Base-by-base conservation (phyloP, 257 asterid genomes). In the Verbena officinalis region DNA sequence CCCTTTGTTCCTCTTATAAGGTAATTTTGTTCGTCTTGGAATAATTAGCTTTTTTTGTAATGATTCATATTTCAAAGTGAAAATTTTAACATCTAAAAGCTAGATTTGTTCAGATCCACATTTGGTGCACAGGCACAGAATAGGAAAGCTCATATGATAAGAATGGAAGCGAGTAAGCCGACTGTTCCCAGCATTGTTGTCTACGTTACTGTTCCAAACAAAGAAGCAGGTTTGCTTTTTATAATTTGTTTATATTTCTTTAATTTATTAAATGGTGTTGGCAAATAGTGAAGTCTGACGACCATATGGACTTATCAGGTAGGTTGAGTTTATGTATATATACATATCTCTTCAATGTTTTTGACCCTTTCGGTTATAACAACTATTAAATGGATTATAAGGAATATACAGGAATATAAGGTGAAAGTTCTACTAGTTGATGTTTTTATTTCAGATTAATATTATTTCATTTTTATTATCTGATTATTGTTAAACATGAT, bases 141-240 rank as follows among this genome's bases (percentile, higher is more conserved):
- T n/a, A 77, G 72, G 66, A 79, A 83, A 68, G 55, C 63, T 49
- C 81, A 67, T 42, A 64, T 73, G 38, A 69, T 78, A 34, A 84
- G 86, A 69, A 94, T 94, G 99, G 97, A 84, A 55, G 77, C 87
- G n/a, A 80, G 52, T 56, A 75, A 73, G 75, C 78, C 72, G 31
- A 86, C 86, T 23, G 96, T 86, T 33, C 90, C 99, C 70, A 81
- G 85, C 78, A 88, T 94, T 73, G 99, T 94, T 70, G 99, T 90
- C 40, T 94, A 94, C 76, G 99, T 94, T 39, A 94, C 98, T 22
- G 98, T 86, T 78, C 96, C 98, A 3, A 91, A 82, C 76, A 81
- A 85, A 75, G 98, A 89, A 69, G 88, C 94, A 62, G 98, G 98
- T 91, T 36, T 38, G 77, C 67, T 8, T 27, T 14, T 62, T 48